Base-by-base conservation (phyloP, 257 asterid genomes). In the Penstemon davidsonii region DNA sequence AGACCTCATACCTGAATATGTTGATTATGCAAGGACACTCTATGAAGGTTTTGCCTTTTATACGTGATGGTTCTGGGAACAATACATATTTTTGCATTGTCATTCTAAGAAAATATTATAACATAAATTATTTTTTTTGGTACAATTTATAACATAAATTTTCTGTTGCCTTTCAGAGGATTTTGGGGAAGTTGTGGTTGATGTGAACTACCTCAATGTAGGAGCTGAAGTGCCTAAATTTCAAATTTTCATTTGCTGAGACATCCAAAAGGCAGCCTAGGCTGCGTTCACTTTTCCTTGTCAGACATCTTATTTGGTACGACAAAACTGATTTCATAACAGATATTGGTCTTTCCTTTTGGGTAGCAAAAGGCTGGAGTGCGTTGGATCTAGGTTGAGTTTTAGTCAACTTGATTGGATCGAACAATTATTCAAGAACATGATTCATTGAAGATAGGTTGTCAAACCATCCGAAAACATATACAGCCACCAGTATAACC, bases 1-100 rank as follows among this genome's bases (percentile, higher is more conserved):
- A 68, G 98, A 92, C 76, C 96, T 92, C 73, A 79, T 92, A 55
- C 96, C 97, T 3, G 75, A 82, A 49, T 92, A 92, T 62, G 95
- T 82, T n/a, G 45, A 70, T 1, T 5, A 73, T 37, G 95, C 85
- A 45, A 85, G 98, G 86, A 92, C 98, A 49, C 83, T 92, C 7
- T 92, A 90, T 45, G 98, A 90, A 90, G 97, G 96, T 92, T 58
- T 49, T 50, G 25, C 9, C 65, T 55, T 66, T 47, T 44, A 19
- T 64, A 38, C 41, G 1, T 43, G 45, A 39, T 42, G 8, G 4
- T 25, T 64, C 49, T 19, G 50, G 59, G 60, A 51, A 64, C 69
- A 36, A 19, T 74, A 18, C 38, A 56, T 37, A 68, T 65, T 45
- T 55, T 50, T 44, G 37, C 38, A 13, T 19, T 47, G 41, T 56